Evolutionary conservation across 495 filamentous ascomycete species (phyloP), one percentile per base, ranked within the genome.

Genomic region (Penicillium taxi): DNA sequence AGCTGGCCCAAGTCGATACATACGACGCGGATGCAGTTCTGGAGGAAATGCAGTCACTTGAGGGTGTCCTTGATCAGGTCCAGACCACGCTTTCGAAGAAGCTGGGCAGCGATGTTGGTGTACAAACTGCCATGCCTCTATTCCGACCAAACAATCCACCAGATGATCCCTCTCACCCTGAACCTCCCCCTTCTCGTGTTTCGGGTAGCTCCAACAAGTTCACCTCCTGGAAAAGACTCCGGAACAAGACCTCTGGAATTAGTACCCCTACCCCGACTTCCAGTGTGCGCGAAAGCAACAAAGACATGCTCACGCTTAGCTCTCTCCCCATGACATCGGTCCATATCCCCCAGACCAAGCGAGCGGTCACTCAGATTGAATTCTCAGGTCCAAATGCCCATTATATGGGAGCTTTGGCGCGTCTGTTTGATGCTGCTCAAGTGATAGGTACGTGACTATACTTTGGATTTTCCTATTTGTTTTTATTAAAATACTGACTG

Each of bases 21-120:
- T 80, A 78, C 42, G 89, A 96, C 55, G 85, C 89, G 2, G 87
- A 94, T 47, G 84, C 88, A 13, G 78, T 98, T 11, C 65, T 93
- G 20, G 89, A 95, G 48, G 91, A 98, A 55, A 94, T 98, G 86
- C 86, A 96, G 53, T 67, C 77, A n/a, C 70, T 98, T 18, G 91
- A 98, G 61, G 70, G 66, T 36, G 71, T 96, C 23, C 72, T 98
- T 19, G 91, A 96, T 50, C 81, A 87, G 50, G 86, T 83, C 0
- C 88, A 94, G 57, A 56, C 72, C 6, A 67, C 70, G 9, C 66
- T 98, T 17, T 59, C 78, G 5, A 89, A 90, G 55, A 94, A 87
- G 50, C 72, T 98, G 2, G 90, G 91, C 11, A 81, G 69, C 42
- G 91, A 98, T 48, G 93, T 98, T 25, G 91, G 91, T 25, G 73